A percentile compares a stretch with the other conserved stretches of the same genome.
Evolutionary conservation across 2,329 filamentous ascomycete species (phyloP).

Genomic region (Curvularia eragrostidis): DNA sequence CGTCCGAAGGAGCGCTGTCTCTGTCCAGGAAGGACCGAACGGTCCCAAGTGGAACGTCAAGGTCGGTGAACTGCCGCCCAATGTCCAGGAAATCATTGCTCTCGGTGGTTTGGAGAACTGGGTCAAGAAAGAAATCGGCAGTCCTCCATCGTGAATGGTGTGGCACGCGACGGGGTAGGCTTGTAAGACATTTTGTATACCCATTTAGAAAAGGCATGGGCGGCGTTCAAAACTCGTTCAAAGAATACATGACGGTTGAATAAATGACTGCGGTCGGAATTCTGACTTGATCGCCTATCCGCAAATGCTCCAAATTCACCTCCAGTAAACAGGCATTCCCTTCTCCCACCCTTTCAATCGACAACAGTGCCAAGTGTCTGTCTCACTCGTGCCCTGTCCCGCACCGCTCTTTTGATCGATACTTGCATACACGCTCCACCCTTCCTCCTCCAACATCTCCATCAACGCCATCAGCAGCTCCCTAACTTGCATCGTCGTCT

Average conservation of each 20-base stretch:
- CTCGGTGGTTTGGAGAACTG: constrained; percentile 80
- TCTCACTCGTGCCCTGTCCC: constrained; percentile 27
- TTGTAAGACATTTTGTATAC: constrained; percentile 16
- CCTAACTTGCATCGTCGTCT: constrained; percentile 48
- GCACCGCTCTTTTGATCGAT: constrained; percentile 42
- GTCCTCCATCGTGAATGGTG: constrained; percentile 23
- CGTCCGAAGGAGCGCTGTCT: constrained; percentile 72
- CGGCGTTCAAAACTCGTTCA: constrained; percentile 11
- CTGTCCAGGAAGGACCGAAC: constrained; percentile 71
- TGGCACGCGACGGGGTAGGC: background rate
- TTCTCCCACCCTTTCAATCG: constrained; percentile 28
- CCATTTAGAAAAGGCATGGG: constrained; percentile 15
- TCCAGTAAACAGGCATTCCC: constrained; percentile 31
- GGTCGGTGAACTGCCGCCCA: constrained; percentile 82
- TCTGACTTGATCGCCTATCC: background rate
- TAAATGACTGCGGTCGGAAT: background rate
- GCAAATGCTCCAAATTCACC: background rate
- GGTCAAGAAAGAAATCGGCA: constrained; percentile 74
- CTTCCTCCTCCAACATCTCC: constrained; percentile 39
- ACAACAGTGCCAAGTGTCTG: constrained; percentile 39
- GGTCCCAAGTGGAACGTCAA: constrained; percentile 77
- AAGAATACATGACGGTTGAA: constrained; percentile 5
- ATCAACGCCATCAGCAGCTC: constrained; percentile 44
- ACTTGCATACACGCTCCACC: constrained; percentile 52
- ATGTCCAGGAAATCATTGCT: constrained; percentile 71